These are phyloP conservation scores for Solanum etuberosum DNA, from an alignment of 257 asterid species.

Conservation along the genomic window DNA sequence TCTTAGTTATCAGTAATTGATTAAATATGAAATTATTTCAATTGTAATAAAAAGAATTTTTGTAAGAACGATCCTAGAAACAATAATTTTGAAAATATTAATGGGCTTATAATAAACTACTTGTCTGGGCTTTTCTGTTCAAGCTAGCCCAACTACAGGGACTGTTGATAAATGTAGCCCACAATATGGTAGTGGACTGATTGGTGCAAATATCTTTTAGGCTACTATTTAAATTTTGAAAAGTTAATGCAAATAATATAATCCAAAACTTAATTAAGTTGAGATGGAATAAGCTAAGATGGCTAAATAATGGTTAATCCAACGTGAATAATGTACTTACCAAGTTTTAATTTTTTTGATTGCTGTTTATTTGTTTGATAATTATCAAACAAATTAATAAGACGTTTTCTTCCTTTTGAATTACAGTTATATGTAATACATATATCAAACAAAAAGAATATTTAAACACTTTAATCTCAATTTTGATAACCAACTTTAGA, in stretches of 20 bases:
- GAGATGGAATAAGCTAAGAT: no score
- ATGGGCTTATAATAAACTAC: neutral
- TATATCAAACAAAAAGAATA: neutral
- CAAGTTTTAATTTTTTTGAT: neutral
- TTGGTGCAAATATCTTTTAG: neutral
- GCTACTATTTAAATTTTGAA: no score
- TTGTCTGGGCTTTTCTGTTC: neutral
- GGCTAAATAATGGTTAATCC: neutral
- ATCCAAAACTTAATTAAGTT: no score
- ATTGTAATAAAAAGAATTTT: neutral
- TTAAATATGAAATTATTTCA: neutral
- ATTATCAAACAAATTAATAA: neutral
- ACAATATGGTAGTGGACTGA: neutral
- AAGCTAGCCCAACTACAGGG: neutral
- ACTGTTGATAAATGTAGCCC: neutral
- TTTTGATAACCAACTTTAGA: no score
- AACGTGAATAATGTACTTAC: neutral
- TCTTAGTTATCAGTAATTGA: neutral
- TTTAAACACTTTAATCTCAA: no score
- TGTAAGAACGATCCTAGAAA: neutral
- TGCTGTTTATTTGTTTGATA: no score
- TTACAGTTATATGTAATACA: no score
- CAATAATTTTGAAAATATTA: neutral
- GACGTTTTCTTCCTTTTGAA: neutral
- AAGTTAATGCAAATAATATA: neutral